Conservation (phyloP, 345 rosid species). For the Jatropha curcas region DNA sequence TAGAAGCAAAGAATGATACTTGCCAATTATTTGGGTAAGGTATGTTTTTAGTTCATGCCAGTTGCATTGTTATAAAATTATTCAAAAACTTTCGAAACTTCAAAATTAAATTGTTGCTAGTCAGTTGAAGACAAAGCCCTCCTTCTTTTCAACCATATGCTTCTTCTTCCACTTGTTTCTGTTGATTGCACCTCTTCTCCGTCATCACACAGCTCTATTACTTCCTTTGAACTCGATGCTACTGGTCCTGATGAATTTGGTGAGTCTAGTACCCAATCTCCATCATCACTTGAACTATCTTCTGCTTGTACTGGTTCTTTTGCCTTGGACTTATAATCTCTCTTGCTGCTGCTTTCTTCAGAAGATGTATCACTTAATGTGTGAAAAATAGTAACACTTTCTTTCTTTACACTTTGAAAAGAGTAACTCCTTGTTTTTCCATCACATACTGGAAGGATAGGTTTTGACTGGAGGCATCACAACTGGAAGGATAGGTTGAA, state of each 20-base stretch:
- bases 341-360: conserved; percentile 29
- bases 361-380: conserved; percentile 49
- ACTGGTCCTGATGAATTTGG: conserved; percentile 35
- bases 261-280: not conserved
- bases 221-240: conserved; percentile 31
- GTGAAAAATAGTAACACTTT: conserved; percentile 44
- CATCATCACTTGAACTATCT: conserved; percentile 37
- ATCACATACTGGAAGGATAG: conserved; percentile 52
- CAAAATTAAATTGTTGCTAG: not conserved
- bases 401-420: conserved; percentile 48
- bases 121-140: conserved; percentile 38
- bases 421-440: conserved; percentile 54
- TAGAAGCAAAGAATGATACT: too few species aligned
- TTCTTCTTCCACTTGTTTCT: conserved; percentile 27
- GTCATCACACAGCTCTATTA: conserved; percentile 11
- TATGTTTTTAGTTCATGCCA: too few species aligned
- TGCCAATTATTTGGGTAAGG: too few species aligned
- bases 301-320: conserved; percentile 30
- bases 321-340: conserved; percentile 8
- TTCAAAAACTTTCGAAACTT: too few species aligned
- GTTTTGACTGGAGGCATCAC: conserved; percentile 27
- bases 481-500: conserved; percentile 55
- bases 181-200: conserved; percentile 24
- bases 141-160: conserved; percentile 40
- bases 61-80: too few species aligned